Percentiles rank a stretch among this genome's conserved stretches.
Conservation (phyloP, 2,329 filamentous ascomycete species). For the Pseudogymnoascus sp. region DNA sequence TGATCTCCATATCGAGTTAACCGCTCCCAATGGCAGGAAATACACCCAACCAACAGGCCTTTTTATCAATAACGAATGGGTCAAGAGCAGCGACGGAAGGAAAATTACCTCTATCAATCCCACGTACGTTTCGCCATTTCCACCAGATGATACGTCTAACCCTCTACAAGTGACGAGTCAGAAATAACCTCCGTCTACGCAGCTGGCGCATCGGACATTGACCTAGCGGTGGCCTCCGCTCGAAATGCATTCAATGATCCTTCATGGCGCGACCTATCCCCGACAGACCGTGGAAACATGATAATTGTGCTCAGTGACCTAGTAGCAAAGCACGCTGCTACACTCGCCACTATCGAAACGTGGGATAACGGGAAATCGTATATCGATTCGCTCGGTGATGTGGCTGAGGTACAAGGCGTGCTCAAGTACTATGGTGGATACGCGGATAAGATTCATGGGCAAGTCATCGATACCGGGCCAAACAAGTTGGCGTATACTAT, state of each 20-base stretch:
- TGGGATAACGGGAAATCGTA: constrained; percentile 85
- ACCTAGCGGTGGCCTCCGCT: constrained; percentile 62
- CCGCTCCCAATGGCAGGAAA: constrained; percentile 66
- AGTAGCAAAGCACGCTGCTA: constrained; percentile 68
- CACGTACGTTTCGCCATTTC: constrained; percentile 37
- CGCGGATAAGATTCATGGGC: constrained; percentile 65
- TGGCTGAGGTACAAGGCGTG: constrained; percentile 58
- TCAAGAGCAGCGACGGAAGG: constrained; percentile 56
- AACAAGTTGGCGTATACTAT: constrained; percentile 62
- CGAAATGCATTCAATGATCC: constrained; percentile 59
- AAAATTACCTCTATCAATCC: constrained; percentile 66
- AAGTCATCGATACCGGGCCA: constrained; percentile 58
- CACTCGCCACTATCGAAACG: constrained; percentile 75
- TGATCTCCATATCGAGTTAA: constrained; percentile 51
- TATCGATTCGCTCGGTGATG: constrained; percentile 67
- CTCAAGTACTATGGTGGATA: constrained; percentile 77
- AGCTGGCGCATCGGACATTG: constrained; percentile 58
- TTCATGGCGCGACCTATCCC: constrained; percentile 61
- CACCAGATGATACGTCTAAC: constrained; percentile 6
- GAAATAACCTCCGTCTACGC: constrained; percentile 66
- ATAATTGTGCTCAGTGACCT: constrained; percentile 65
- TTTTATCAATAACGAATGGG: constrained; percentile 79
- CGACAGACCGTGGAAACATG: constrained; percentile 59
- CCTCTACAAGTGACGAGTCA: constrained; percentile 47
- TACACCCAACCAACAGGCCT: constrained; percentile 68